Percentiles rank a stretch among this genome's conserved stretches.
These are phyloP conservation scores for Ophiostoma piceae DNA, from an alignment of 2,329 filamentous ascomycete genomes.

Conservation along the genomic window DNA sequence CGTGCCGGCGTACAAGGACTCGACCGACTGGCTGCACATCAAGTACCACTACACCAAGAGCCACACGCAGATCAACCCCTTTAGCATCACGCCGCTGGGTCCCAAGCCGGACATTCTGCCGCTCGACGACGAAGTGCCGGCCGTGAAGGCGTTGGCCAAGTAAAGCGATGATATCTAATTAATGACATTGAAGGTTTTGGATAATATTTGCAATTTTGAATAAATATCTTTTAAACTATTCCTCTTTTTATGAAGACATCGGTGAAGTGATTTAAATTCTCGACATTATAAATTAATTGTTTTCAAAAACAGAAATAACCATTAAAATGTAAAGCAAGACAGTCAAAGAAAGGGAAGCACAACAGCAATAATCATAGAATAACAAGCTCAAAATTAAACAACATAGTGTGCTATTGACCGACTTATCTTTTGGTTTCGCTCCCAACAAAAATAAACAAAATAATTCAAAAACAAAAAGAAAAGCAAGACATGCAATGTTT, in stretches of 20 bases:
- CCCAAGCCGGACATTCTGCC: constrained; percentile 77
- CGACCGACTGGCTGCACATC: constrained; percentile 92
- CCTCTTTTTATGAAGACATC: neutral
- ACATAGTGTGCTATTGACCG: neutral
- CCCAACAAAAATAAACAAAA: neutral
- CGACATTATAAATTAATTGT: no score
- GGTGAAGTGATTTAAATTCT: no score
- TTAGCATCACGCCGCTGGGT: constrained; percentile 74
- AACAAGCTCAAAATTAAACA: neutral
- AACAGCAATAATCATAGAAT: neutral
- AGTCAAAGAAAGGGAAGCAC: no score
- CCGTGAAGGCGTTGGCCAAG: constrained; percentile 36
- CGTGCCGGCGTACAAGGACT: constrained; percentile 67
- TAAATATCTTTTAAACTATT: neutral
- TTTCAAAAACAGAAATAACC: no score
- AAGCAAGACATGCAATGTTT: constrained; percentile 9
- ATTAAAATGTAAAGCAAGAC: no score
- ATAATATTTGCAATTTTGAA: neutral
- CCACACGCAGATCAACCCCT: constrained; percentile 61
- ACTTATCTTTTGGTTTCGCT: constrained; percentile 1
- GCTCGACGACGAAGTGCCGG: constrained; percentile 69
- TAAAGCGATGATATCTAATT: neutral
- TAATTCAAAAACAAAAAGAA: neutral
- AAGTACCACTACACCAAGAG: constrained; percentile 67
- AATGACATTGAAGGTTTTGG: neutral